phyloP scores from a whole-genome alignment of 106 monocot genomes.

The Dioscorea zingiberensis region DNA sequence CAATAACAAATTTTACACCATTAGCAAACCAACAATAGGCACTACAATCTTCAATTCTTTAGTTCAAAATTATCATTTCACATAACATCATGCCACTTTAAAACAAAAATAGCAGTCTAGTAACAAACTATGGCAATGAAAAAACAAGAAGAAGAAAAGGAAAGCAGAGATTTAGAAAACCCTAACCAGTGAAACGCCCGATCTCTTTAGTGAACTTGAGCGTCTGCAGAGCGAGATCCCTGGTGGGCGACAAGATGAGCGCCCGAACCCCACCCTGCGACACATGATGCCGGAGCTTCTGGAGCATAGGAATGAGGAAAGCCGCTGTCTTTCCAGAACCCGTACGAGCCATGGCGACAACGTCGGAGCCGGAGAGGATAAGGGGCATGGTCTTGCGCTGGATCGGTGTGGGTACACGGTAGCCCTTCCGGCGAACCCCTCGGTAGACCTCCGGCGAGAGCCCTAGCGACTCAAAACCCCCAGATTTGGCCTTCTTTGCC shows the following conservation, averaged over 20 bases:
- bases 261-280: conserved; percentile 70
- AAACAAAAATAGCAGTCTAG: too few species aligned
- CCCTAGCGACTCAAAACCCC: conserved; percentile 85
- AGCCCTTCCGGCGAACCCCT: conserved; percentile 78
- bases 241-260: conserved; percentile 77
- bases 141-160: not conserved
- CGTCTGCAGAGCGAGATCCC: conserved; percentile 90
- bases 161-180: not conserved
- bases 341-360: conserved; percentile 94
- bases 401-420: conserved; percentile 86
- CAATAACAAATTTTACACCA: too few species aligned
- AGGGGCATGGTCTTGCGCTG: conserved; percentile 91
- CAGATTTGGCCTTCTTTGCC: conserved; percentile 64
- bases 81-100: too few species aligned
- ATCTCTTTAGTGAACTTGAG: conserved; percentile 92
- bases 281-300: conserved; percentile 66
- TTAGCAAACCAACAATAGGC: too few species aligned
- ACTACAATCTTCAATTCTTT: too few species aligned
- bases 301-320: conserved; percentile 80
- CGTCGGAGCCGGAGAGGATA: conserved; percentile 76
- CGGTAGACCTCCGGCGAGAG: conserved; percentile 58
- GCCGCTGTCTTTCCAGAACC: conserved; percentile 98
- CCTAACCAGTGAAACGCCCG: conserved; percentile 72
- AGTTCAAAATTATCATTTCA: too few species aligned
- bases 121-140: not conserved